These are phyloP conservation scores for Extremus antarcticus DNA, from an alignment of 495 filamentous ascomycete genomes.

Conservation along the genomic window DNA sequence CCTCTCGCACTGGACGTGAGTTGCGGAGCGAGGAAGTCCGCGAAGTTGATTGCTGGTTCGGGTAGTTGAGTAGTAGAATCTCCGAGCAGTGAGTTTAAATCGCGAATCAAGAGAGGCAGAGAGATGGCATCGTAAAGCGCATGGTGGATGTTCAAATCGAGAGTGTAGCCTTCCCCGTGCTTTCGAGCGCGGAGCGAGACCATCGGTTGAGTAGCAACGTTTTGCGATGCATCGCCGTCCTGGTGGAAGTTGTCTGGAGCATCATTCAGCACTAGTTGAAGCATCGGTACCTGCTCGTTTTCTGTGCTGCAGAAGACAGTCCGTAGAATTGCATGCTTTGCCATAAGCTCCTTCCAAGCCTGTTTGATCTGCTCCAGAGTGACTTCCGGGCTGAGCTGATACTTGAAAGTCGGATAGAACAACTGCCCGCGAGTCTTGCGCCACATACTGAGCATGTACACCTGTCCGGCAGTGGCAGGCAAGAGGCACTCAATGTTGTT, in stretches of 20 bases:
- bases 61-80: not conserved
- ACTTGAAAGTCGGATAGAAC: slow-evolving; percentile 55
- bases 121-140: slow-evolving; percentile 51
- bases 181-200: slow-evolving; percentile 25
- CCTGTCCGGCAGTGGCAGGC: slow-evolving; percentile 59
- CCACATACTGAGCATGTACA: slow-evolving; percentile 61
- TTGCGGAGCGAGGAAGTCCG: slow-evolving; percentile 26
- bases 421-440: slow-evolving; percentile 46
- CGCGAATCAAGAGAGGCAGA: slow-evolving; percentile 38
- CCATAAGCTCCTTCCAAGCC: slow-evolving; percentile 49
- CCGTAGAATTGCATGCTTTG: slow-evolving; percentile 47
- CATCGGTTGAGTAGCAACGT: slow-evolving; percentile 20
- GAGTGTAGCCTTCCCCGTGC: slow-evolving; percentile 15
- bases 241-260: slow-evolving; percentile 10
- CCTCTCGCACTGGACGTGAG: slow-evolving; percentile 11
- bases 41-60: slow-evolving; percentile 7
- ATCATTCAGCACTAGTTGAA: slow-evolving; percentile 40
- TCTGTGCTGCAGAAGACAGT: slow-evolving; percentile 47
- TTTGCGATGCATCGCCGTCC: not conserved
- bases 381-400: slow-evolving; percentile 29
- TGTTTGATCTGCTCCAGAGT: slow-evolving; percentile 26
- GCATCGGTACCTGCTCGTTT: slow-evolving; percentile 34
- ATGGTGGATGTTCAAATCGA: slow-evolving; percentile 47
- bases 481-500: slow-evolving; percentile 43
- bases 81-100: slow-evolving; percentile 30